These are phyloP conservation scores for Colletotrichum sp. DNA, from an alignment of 2,329 filamentous ascomycete genomes.

Conservation along the genomic window DNA sequence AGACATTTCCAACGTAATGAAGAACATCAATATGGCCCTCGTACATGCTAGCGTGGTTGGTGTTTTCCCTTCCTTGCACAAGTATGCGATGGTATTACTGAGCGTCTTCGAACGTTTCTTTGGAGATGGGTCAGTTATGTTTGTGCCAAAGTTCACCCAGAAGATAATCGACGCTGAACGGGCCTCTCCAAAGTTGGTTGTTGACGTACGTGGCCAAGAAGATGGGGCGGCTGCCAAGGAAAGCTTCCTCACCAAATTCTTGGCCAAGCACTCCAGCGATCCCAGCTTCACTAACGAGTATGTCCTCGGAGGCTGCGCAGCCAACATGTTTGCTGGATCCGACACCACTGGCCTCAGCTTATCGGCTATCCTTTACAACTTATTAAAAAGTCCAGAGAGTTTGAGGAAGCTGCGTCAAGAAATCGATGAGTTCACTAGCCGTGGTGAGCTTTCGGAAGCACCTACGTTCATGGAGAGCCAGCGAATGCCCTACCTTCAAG, in stretches of 20 bases:
- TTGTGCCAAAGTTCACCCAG: constrained; percentile 30
- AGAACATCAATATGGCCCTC: constrained; percentile 36
- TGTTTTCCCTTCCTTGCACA: constrained; percentile 44
- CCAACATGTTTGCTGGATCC: constrained; percentile 42
- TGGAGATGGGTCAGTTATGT: constrained; percentile 3
- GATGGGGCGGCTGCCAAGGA: constrained; percentile 30
- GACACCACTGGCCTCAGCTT: constrained; percentile 56
- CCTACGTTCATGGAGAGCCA: constrained; percentile 41
- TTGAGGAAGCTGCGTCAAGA: constrained; percentile 29
- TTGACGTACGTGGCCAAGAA: constrained; percentile 4
- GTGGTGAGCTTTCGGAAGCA: constrained; percentile 19
- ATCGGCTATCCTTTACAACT: constrained; percentile 46
- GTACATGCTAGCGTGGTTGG: constrained; percentile 44
- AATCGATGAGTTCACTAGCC: constrained; percentile 17
- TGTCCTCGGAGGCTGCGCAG: constrained; percentile 27
- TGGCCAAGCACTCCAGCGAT: constrained; percentile 42
- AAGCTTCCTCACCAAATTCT: constrained; percentile 45
- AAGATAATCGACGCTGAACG: constrained; percentile 34
- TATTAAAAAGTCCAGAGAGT: constrained; percentile 36
- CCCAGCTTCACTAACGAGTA: constrained; percentile 45
- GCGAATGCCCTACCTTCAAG: constrained; percentile 55
- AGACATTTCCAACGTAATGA: constrained; percentile 48
- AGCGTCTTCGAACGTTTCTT: constrained; percentile 31
- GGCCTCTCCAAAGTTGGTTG: constrained; percentile 19
- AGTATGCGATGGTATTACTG: constrained; percentile 32